Conservation (phyloP, 306 rosid genomes). For the Neltuma alba region DNA sequence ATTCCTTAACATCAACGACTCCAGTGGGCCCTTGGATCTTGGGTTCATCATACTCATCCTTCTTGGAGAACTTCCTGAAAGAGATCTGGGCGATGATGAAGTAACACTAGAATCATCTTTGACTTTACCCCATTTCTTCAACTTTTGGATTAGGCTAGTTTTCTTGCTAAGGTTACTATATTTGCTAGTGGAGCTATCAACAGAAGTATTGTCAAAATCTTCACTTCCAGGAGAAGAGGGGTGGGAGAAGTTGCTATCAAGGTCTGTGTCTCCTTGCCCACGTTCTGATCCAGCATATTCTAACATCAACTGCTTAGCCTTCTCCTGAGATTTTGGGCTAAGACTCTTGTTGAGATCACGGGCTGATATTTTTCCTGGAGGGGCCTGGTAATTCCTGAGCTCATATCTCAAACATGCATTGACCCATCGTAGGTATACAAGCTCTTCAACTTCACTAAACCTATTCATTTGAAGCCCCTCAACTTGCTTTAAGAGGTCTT, state of each 20-base stretch:
- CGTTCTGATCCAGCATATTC: constrained; percentile 97
- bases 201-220: constrained; percentile 88
- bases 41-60: constrained; percentile 68
- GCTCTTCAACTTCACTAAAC: constrained; percentile 95
- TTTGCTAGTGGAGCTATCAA: constrained; percentile 77
- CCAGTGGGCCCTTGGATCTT: constrained; percentile 78
- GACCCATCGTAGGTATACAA: constrained; percentile 97
- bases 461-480: constrained; percentile 94
- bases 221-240: constrained; percentile 99
- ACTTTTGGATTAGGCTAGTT: constrained; percentile 78
- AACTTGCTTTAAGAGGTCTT: constrained; percentile 87
- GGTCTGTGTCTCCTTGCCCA: constrained; percentile 93
- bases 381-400: constrained; percentile 73
- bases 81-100: constrained; percentile 70
- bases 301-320: constrained; percentile 86
- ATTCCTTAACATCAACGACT: constrained; percentile 83
- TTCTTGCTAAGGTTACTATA: constrained; percentile 73
- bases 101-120: constrained; percentile 72
- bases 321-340: constrained; percentile 90
- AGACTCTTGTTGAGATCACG: constrained; percentile 83
- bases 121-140: constrained; percentile 87
- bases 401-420: constrained; percentile 95
- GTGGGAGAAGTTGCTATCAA: constrained; percentile 92
- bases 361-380: constrained; percentile 75
- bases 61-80: constrained; percentile 74